Conservation (phyloP, 441 rosid species). For the Viola pubescens region DNA sequence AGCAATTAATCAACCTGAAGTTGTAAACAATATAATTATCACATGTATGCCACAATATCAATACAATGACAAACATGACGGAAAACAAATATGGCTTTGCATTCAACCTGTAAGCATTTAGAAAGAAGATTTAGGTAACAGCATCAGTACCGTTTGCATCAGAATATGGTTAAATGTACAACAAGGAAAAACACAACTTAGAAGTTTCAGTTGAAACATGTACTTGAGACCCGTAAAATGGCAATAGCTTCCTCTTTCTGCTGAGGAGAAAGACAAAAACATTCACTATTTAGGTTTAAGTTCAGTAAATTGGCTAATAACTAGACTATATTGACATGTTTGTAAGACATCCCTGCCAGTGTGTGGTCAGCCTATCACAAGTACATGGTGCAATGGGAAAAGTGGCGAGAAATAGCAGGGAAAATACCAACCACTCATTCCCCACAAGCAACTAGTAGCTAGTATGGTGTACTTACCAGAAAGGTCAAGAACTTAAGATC, state of each 20-base stretch:
- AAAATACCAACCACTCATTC: not conserved
- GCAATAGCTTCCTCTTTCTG: not conserved
- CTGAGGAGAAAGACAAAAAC: not conserved
- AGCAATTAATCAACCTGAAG: conserved; percentile 15
- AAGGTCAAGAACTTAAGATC: conserved; percentile 73
- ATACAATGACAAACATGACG: not conserved
- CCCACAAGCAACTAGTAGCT: conserved; percentile 1
- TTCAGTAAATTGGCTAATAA: not conserved
- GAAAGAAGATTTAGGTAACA: not conserved
- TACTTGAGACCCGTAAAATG: not conserved
- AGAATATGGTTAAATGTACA: not conserved
- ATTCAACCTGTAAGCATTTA: not conserved
- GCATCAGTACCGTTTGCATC: not conserved
- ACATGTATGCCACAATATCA: conserved; percentile 1
- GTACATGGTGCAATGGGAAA: not conserved
- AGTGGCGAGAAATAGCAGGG: conserved; percentile 7
- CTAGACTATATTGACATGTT: not conserved
- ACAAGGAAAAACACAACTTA: not conserved
- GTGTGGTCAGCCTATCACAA: not conserved
- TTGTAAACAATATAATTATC: conserved; percentile 2
- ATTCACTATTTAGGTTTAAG: not conserved
- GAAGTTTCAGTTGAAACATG: not conserved
- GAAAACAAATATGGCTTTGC: conserved; percentile 2
- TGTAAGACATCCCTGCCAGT: not conserved
- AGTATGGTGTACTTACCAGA: conserved; percentile 41